Conservation (phyloP, 805 yeast species). For the Dipodascus geniculatus region DNA sequence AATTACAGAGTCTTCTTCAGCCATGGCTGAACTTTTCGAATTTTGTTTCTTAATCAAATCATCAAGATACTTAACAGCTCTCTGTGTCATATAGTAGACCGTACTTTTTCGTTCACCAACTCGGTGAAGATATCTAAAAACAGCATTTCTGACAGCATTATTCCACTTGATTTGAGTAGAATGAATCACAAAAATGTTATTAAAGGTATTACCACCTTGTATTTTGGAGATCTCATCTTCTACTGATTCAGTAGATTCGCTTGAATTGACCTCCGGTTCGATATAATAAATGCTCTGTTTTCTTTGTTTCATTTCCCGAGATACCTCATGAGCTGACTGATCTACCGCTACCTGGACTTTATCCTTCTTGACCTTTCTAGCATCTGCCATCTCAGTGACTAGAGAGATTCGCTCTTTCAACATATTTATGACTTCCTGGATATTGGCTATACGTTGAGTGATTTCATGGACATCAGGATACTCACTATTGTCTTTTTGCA, state of each 20-base stretch:
- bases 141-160: conserved; percentile 48
- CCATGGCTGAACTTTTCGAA: background rate
- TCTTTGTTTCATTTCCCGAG: background rate
- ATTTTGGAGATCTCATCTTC: conserved; percentile 12
- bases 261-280: conserved; percentile 4
- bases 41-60: conserved; percentile 30
- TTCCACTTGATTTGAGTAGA: conserved; percentile 73
- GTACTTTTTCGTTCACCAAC: conserved; percentile 35
- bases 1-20: background rate
- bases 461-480: conserved; percentile 16
- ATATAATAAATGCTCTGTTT: conserved; percentile 4
- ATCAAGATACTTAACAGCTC: conserved; percentile 39
- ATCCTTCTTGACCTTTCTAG: background rate
- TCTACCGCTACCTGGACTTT: conserved; percentile 2
- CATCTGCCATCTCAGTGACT: conserved; percentile 5
- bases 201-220: conserved; percentile 26
- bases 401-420: conserved; percentile 11
- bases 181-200: conserved; percentile 63
- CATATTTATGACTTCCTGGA: conserved; percentile 10
- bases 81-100: conserved; percentile 33
- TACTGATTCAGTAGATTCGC: background rate
- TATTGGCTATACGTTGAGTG: conserved; percentile 9
- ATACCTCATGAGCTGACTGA: background rate
- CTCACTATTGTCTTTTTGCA: conserved; percentile 13
- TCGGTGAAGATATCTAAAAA: conserved; percentile 47